Evolutionary conservation across 371 early-diverging fungal genomes (phyloP), one percentile per base, ranked within the genome.

Genomic region (Dichotomocladium elegans): DNA sequence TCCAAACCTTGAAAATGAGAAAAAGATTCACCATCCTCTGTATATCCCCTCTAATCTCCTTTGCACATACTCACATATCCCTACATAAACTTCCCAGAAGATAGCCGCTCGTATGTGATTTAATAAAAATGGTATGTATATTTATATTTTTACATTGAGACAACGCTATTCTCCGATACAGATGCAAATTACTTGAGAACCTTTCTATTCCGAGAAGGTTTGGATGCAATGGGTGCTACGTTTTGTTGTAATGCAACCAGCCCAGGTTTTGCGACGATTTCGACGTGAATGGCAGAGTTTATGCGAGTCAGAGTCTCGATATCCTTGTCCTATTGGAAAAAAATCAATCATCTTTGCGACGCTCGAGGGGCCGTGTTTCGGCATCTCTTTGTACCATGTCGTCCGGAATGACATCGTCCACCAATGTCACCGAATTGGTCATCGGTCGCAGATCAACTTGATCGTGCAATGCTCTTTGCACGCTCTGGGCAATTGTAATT

Each of bases 401-500:
- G 9, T 74, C 66, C 10, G 81, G 81, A 47, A 80, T 58, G 26
- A 84, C 49, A 47, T 83, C 84, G 44, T 85, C 85, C 25, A 72
- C 64, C 6, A 85, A 46, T 3, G 58, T 55, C 7, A 81, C 71
- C 11, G 81, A 80, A 26, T 68, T 70, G 8, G 81, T 82, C 2
- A 66, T 71, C 15, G 72, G 68, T 21, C 71, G 68, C 42, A 82
- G 47, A 4, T 65, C 52, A 17, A 81, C 63, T 54, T 80, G 77
- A 50, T 73, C 58, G 30, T 70, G 60, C 17, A 82, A 46, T 2
- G 63, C 68, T 29, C 62, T 60, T 50, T 82, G 76, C 4, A 68
- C 63, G 8, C 68, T 66, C 24, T 69, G 57, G 3, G 88, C 83
- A 27, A 87, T 69, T 7, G 70, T 55, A 33, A 82, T 70, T 0